Base-by-base conservation (phyloP, 2,329 filamentous ascomycete genomes). In the Ceratocystis huliohia region DNA sequence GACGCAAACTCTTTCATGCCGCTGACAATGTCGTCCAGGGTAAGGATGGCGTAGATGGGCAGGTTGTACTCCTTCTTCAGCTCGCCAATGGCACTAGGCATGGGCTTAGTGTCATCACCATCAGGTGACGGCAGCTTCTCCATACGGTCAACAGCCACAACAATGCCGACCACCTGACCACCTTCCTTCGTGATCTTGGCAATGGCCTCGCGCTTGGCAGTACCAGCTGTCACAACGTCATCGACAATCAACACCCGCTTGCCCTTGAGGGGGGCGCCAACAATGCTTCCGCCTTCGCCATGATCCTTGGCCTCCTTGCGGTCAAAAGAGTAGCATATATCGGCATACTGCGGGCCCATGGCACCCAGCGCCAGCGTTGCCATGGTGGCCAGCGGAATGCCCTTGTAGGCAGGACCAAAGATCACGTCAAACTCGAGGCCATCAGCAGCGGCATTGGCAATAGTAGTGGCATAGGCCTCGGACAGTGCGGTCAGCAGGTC, bases 261-360 rank as follows among this genome's bases (percentile, higher is more conserved):
- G 65, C 89, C 92, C 77, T 88, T 88, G 64, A 97, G 79, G 5
- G 87, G 82, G 37, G 91, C 89, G 10, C 94, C 94, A 15, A 97
- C 92, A 72, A 97, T 96, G 74, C 84, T 88, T 57, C 94, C 93
- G 44, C 93, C 93, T 77, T 99, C 94, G 57, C 94, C 93, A 75
- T 97, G 93, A 73, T 91, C 89, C 80, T 97, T 97, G 72, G 87
- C 89, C 78, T 97, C 94, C 78, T 97, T 97, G 73, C 94, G 85
- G 78, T 97, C 95, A 78, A 96, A 97, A 44, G 86, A 87, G 78
- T 96, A 97, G 73, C 87, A 89, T 67, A 89, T 81, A 56, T 81
- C 77, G 66, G 84, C 84, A 76, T 88, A 94, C 69, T 81, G 83
- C 63, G 78, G 76, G 69, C 90, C 85, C 10, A 91, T 77, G 72